These are phyloP conservation scores for Colletotrichum shisoi DNA, from an alignment of 2,329 filamentous ascomycete species.

Conservation along the genomic window DNA sequence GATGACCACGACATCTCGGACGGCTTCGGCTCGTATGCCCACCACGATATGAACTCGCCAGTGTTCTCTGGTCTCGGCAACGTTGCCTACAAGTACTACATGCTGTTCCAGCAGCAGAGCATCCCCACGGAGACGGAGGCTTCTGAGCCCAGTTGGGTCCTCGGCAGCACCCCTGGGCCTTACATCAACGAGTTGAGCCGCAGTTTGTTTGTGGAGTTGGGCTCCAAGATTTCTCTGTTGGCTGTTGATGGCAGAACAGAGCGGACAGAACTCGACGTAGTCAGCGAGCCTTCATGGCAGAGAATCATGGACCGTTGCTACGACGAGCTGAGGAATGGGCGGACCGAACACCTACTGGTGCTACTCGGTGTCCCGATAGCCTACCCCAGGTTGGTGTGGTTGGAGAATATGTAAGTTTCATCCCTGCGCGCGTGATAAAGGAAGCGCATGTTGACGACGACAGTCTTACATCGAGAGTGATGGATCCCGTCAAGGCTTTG, in stretches of 20 bases:
- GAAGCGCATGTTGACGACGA: constrained; percentile 46
- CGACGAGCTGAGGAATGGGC: constrained; percentile 79
- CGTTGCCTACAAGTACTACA: constrained; percentile 97
- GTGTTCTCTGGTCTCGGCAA: constrained; percentile 90
- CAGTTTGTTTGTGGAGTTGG: constrained; percentile 85
- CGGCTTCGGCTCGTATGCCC: constrained; percentile 91
- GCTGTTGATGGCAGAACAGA: constrained; percentile 93
- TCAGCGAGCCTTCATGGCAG: constrained; percentile 83
- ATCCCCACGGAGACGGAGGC: constrained; percentile 79
- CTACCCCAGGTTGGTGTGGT: constrained; percentile 76
- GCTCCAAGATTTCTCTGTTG: constrained; percentile 79
- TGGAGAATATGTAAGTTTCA: constrained; percentile 70
- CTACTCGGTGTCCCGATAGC: constrained; percentile 84
- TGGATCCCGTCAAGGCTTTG: constrained; percentile 89
- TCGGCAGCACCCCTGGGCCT: constrained; percentile 81
- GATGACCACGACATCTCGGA: constrained; percentile 94
- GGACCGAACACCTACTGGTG: constrained; percentile 89
- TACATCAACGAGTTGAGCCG: constrained; percentile 89
- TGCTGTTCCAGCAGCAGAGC: constrained; percentile 98
- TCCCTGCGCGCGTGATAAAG: not conserved
- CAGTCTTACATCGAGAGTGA: constrained; percentile 80
- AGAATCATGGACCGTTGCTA: constrained; percentile 86
- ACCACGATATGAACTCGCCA: constrained; percentile 88
- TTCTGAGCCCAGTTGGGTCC: constrained; percentile 88
- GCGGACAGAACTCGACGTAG: constrained; percentile 80